Base-by-base conservation (phyloP, 148 eudicot genomes). In the Rhododendron mucronatum region DNA sequence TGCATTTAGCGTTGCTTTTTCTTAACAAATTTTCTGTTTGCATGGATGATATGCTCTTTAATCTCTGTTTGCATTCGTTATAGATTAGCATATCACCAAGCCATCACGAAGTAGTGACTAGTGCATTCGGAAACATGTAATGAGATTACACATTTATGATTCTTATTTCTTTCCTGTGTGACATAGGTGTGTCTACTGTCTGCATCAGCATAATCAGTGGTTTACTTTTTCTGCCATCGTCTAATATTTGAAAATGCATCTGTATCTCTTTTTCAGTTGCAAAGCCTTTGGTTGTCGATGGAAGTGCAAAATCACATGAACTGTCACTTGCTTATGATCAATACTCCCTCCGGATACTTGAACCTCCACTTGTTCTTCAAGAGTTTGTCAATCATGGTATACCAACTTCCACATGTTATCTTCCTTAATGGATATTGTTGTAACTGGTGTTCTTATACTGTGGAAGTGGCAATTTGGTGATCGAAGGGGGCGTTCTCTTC, bases 381-480 rank as follows among this genome's bases (percentile, higher is more conserved):
- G 99, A 97, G 89, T 97, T 97, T 82, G 94, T 97, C 26, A 97
- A 97, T 87, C 99, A 97, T 87, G 99, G 99, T 96, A 93, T 69
- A 39, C 35, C 50, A 18, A 87, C 82, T 84, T 71, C 48, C 61
- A 74, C 16, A 21, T 35, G 35, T 35, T 28, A 57, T 50, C 33
- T n/a, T 35, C 8, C 48, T 75, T 20, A 3, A 20, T 47, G 2
- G 16, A 16, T 65, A 7, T 77, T 74, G 4, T 74, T 33, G 12
- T 71, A 14, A 67, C 78, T 53, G 45, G 48, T 48, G 41, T 65
- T 57, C 71, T 65, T 67, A 83, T 45, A 84, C 10, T 6, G 83
- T 73, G 63, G 44, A 76, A 83, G 28, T 30, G 20, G 7, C 77
- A 7, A 44, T 78, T 77, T 77, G 86, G 53, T 89, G 82, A 26